Base-by-base conservation (phyloP, 768 basidiomycete genomes). In the Boletus sp. region DNA sequence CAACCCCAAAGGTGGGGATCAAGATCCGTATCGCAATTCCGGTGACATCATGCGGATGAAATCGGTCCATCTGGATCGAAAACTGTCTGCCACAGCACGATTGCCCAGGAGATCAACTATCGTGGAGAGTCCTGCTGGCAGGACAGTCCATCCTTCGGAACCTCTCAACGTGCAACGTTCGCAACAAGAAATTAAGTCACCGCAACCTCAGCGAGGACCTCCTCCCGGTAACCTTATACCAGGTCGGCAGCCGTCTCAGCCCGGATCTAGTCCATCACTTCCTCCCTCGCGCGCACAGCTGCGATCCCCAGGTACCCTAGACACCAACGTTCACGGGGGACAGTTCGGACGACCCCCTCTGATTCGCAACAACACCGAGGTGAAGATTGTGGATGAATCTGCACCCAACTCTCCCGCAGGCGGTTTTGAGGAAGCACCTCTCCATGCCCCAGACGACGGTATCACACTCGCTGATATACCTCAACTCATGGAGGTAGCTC, bases 391-490 rank as follows among this genome's bases (percentile, higher is more conserved):
- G 41, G 93, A 93, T 60, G 92, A 94, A 35, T 82, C 83, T 47
- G 80, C 76, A 40, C 84, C 88, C 7, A 84, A 83, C 57, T 88
- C 89, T 33, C 89, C 88, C 19, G 79, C 85, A 5, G 77, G 74
- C 11, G 79, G 73, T 5, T 63, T 61, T 33, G 79, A 79, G 46
- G 77, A 80, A n/a, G 67, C 70, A 27, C 63, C 68, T 7, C 46
- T 63, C 19, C 70, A 70, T 30, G 69, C 65, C 42, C 77, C 78
- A 25, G 92, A 93, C 52, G 91, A 95, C 53, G 88, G 88, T 5
- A 85, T 98, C 63, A 96, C 94, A 0, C 80, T 98, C 14, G 93
- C 92, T 9, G 97, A 98, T 71, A 91, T 98, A 48, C 93, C 95
- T 8, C 89, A 93, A 64, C 72, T 97, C 11, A 88, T 97, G 70